Evolutionary conservation across 768 basidiomycete species (phyloP), one percentile per base, ranked within the genome.

Genomic region (Kockovaella imperatae): DNA sequence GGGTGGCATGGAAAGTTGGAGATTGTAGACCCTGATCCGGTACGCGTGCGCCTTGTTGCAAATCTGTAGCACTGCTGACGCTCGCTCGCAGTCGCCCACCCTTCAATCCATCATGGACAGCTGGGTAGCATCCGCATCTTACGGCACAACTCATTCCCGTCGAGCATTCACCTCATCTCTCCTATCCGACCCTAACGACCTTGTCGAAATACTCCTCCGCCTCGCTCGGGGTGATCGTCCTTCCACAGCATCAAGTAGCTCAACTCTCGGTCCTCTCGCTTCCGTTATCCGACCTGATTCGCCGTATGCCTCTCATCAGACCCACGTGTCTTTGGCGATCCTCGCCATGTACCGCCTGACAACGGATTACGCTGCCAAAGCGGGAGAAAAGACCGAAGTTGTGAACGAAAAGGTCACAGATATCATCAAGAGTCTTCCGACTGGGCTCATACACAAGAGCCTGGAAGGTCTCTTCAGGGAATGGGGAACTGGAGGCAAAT

Each of bases 381-480:
- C 82, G 2, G 72, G 72, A 1, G 68, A 69, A 14, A 57, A 64
- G 28, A 39, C 45, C 15, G 47, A 48, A 6, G 28, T 70, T 66
- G 20, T 83, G 77, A 42, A 81, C 79, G 55, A 64, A 32, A 69
- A 87, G 68, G 82, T 83, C 1, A 84, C 86, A 15, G 90, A 96
- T 73, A 87, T 99, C 57, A 84, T 99, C 52, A 77, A 87, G 62
- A 84, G 81, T 64, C 67, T 99, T 54, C 93, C 95, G 26, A 81
- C 82, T 25, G 84, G 87, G 67, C 74, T 93, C 57, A 78, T 91
- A 52, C 86, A 87, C 74, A 87, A 87, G 73, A 87, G 86, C 63
- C 70, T 96, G 68, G 95, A 99, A 72, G 86, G 86, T 25, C 86
- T 96, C 61, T 96, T 90, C 74, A 87, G 86, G 67, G 89, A 93